Evolutionary conservation across 495 filamentous ascomycete species (phyloP).

Genomic region (Xylaria flabelliformis): DNA sequence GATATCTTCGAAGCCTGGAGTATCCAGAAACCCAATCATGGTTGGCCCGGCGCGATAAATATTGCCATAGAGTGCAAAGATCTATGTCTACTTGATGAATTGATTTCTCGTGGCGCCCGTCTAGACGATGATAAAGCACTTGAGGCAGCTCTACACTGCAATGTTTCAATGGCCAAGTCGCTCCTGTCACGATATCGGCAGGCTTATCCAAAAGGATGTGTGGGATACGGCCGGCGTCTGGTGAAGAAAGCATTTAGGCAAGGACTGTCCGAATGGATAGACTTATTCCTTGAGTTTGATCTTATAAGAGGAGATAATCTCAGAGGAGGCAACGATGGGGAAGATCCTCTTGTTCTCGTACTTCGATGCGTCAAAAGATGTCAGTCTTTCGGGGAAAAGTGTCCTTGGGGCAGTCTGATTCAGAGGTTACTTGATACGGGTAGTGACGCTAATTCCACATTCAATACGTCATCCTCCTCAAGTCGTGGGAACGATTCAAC

Average conservation of each 20-base stretch:
- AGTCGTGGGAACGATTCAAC: too few species aligned
- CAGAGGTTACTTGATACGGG: too few species aligned
- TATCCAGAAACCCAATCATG: not conserved
- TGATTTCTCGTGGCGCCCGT: not conserved
- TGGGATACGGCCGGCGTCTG: not conserved
- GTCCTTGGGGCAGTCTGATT: too few species aligned
- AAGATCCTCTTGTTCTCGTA: not conserved
- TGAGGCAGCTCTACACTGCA: not conserved
- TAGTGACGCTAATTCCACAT: too few species aligned
- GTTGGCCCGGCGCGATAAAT: not conserved
- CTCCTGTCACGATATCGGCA: not conserved
- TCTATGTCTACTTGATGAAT: not conserved
- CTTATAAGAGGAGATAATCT: too few species aligned
- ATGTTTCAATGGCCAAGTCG: not conserved
- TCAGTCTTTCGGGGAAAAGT: too few species aligned
- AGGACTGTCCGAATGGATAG: too few species aligned
- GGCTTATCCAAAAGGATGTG: not conserved
- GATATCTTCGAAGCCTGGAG: not conserved
- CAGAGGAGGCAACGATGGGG: too few species aligned
- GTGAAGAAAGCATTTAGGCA: too few species aligned
- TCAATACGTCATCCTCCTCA: too few species aligned
- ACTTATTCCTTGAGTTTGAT: too few species aligned
- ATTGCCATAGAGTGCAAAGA: not conserved
- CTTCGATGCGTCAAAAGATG: too few species aligned
- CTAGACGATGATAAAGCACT: not conserved